phyloP scores from a whole-genome alignment of 2,329 filamentous ascomycete genomes.

The Boeremia lycopersici region DNA sequence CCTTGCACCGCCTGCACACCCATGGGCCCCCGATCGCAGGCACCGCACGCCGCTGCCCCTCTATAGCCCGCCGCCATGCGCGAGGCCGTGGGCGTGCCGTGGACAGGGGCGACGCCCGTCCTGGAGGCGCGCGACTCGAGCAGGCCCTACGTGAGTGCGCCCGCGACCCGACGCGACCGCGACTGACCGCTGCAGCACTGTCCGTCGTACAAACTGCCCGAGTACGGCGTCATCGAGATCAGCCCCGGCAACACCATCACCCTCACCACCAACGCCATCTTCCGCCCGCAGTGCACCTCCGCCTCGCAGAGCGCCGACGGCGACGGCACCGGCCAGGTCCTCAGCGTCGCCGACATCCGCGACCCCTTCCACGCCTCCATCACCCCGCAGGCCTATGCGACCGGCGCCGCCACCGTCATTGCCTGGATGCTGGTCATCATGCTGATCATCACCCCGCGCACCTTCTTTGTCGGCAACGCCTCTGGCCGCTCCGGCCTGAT shows the following conservation, averaged over 20 bases:
- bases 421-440: constrained; percentile 93
- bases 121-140: constrained; percentile 33
- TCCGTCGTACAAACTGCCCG: constrained; percentile 67
- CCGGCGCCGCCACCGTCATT: constrained; percentile 87
- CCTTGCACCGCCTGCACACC: constrained; percentile 22
- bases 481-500: constrained; percentile 72
- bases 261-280: constrained; percentile 64
- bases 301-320: constrained; percentile 46
- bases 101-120: constrained; percentile 17
- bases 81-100: constrained; percentile 24
- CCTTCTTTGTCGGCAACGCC: constrained; percentile 81
- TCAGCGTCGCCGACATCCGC: constrained; percentile 68
- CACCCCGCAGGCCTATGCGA: constrained; percentile 90
- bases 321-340: constrained; percentile 45
- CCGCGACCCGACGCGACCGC: constrained; percentile 10
- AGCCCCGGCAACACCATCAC: constrained; percentile 62
- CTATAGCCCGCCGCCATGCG: constrained; percentile 42
- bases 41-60: constrained; percentile 42
- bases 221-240: constrained; percentile 62
- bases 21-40: constrained; percentile 35
- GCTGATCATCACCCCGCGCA: constrained; percentile 91
- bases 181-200: constrained; percentile 56
- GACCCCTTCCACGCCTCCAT: constrained; percentile 95
- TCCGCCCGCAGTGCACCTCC: constrained; percentile 62
- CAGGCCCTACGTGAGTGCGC: constrained; percentile 39